Evolutionary conservation across 495 filamentous ascomycete genomes (phyloP).

Genomic region (Alectoria sarmentosa): DNA sequence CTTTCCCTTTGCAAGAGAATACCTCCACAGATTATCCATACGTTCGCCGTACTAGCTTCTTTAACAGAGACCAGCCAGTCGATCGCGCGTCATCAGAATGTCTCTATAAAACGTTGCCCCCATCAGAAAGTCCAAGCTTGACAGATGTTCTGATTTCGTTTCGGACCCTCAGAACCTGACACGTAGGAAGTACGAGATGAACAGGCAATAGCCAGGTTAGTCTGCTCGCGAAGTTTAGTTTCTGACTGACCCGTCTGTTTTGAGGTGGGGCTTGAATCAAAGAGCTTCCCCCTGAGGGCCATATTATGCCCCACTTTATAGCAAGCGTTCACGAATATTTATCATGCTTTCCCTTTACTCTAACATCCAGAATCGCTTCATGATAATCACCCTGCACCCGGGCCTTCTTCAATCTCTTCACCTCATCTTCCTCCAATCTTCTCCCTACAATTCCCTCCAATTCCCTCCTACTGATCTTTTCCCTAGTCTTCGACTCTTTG

Average conservation of each 20-base stretch:
- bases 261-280: neutral
- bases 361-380: slow-evolving; percentile 79
- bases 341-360: slow-evolving; percentile 93
- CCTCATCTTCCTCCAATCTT: slow-evolving; percentile 74
- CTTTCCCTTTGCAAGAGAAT: neutral
- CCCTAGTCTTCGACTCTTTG: slow-evolving; percentile 71
- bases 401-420: slow-evolving; percentile 73
- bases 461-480: slow-evolving; percentile 82
- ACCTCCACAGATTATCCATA: neutral
- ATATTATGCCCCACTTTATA: neutral
- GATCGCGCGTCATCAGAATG: neutral
- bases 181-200: neutral
- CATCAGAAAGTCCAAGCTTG: neutral
- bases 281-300: neutral
- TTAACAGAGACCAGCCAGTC: neutral
- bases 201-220: neutral
- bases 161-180: neutral
- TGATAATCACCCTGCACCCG: slow-evolving; percentile 84
- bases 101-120: neutral
- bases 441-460: slow-evolving; percentile 76
- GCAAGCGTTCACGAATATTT: slow-evolving; percentile 49
- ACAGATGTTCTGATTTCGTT: neutral
- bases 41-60: neutral
- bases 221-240: neutral
- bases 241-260: neutral